Base-by-base conservation (phyloP, 371 early-diverging fungal species). In the Thermomucor indicae-seudaticae region DNA sequence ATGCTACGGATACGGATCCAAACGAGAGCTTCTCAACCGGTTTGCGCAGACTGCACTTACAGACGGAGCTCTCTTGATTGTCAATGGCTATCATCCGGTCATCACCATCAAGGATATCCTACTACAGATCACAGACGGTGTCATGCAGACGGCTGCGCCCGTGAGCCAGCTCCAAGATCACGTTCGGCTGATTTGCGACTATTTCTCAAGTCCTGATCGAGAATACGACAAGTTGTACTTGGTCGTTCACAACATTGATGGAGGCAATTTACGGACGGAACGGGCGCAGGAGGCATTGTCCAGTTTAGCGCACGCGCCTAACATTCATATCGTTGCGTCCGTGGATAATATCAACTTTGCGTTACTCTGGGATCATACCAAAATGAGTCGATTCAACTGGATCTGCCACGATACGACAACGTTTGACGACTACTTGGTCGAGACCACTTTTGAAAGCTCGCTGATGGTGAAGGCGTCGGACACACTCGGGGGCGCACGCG, bases 171-270 rank as follows among this genome's bases (percentile, higher is more conserved):
- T 86, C 2, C 78, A 78, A 12, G 89, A 92, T 12, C 86, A 89
- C 47, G 65, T 85, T 4, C 56, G 78, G 4, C 62, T 69, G 20
- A 84, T 93, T 24, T 62, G 68, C 32, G 69, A 75, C 6, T 86
- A 89, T 53, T 88, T 93, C 49, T 55, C 69, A 0, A 20, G 30
- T 10, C 53, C 64, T 2, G 58, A 77, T 6, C 75, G 86, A 5
- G 54, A 45, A 1, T 64, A 80, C 37, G 64, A 79, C 24, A 63
- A 66, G 12, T 51, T 95, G 24, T 90, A 84, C 55, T 51, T 97
- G 4, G 55, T 94, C 11, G 64, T 96, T n/a, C 93, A 95, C 69
- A 93, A 90, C 57, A 84, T 97, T 50, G 96, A 97, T 53, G 96
- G 93, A 0, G 54, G 75, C n/a, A 73, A 72, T 17, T 63, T 97